phyloP scores from a whole-genome alignment of 2,329 filamentous ascomycete species.

The Tympanopsis confertula region DNA sequence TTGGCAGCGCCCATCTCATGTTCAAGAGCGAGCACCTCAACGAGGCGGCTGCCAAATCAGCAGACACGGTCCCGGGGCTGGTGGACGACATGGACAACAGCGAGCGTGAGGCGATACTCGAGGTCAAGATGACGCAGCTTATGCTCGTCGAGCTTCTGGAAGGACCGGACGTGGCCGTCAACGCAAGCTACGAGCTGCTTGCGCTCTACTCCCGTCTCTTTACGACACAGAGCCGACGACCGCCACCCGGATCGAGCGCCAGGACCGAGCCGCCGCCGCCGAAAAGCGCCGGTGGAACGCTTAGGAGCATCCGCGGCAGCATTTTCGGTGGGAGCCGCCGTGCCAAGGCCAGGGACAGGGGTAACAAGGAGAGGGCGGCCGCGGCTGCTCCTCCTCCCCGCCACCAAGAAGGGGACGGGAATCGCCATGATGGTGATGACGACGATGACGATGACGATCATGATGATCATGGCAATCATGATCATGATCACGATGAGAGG shows the following conservation, averaged over 20 bases:
- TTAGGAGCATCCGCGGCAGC: slow-evolving; percentile 60
- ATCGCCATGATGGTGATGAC: slow-evolving; percentile 15
- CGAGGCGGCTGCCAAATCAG: slow-evolving; percentile 27
- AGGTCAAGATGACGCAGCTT: slow-evolving; percentile 91
- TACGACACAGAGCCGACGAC: slow-evolving; percentile 32
- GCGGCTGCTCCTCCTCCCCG: slow-evolving; percentile 22
- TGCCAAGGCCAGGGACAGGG: slow-evolving; percentile 29
- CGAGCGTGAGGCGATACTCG: slow-evolving; percentile 79
- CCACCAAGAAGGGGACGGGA: slow-evolving; percentile 22
- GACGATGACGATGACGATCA: slow-evolving; percentile 13
- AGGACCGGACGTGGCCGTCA: slow-evolving; percentile 74
- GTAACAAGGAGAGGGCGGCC: slow-evolving; percentile 24
- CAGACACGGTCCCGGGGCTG: slow-evolving; percentile 30
- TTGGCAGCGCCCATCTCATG: slow-evolving; percentile 42
- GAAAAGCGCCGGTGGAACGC: slow-evolving; percentile 59
- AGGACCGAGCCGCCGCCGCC: slow-evolving; percentile 38
- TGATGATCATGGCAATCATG: too few species aligned
- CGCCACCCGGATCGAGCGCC: slow-evolving; percentile 24
- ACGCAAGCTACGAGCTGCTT: slow-evolving; percentile 75
- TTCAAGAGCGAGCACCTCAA: slow-evolving; percentile 61
- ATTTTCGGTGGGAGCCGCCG: slow-evolving; percentile 55
- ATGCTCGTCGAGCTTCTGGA: slow-evolving; percentile 73
- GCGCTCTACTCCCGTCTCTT: slow-evolving; percentile 74
- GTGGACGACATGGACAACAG: slow-evolving; percentile 72
- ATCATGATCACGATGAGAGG: too few species aligned